Evolutionary conservation across 805 yeast species (phyloP), one percentile per base, ranked within the genome.

Genomic region (Nakazawaea populi): DNA sequence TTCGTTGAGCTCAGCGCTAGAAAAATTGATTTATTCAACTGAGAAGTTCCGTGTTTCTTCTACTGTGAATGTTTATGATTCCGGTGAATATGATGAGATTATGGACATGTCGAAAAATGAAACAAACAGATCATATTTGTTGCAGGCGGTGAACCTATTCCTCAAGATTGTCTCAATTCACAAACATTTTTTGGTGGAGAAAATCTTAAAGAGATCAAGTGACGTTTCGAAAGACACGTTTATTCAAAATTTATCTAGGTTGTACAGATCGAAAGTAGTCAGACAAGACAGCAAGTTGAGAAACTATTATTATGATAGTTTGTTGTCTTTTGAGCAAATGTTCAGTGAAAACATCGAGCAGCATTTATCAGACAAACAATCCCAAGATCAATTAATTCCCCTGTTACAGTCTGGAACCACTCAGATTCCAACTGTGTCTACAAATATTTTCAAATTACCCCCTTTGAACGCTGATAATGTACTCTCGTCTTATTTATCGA

Each of bases 91-190:
- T 35, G 24, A 42, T 9, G 36, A 28, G 28, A 18, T 34, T 28
- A 55, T 44, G 48, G 53, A 52, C 44, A 49, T 35, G 35, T 37
- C 40, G 10, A 11, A 12, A n/a, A 48, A 42, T 39, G 58, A 49
- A 27, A 40, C 50, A 29, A 48, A 49, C 12, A 35, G 43, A 32
- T 30, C 29, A 18, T 63, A 60, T 31, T 46, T 65, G 34, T 65
- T 63, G 44, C 48, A 49, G 55, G 55, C 80, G 0, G 69, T 82
- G 5, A 72, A 78, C 6, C 68, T 80, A 30, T 71, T 79, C 53
- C 67, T 82, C 52, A 70, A 82, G 51, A 77, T 83, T 12, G 65
- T 83, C n/a, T 72, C 81, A 44, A 76, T 83, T 45, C 87, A 83
- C 60, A 79, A 79, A 58, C 61, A 66, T 3, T 71, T 77, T 18